Percentiles rank a stretch among this genome's conserved stretches.
These are phyloP conservation scores for Candida caryicola DNA, from an alignment of 805 yeast genomes.

Conservation along the genomic window DNA sequence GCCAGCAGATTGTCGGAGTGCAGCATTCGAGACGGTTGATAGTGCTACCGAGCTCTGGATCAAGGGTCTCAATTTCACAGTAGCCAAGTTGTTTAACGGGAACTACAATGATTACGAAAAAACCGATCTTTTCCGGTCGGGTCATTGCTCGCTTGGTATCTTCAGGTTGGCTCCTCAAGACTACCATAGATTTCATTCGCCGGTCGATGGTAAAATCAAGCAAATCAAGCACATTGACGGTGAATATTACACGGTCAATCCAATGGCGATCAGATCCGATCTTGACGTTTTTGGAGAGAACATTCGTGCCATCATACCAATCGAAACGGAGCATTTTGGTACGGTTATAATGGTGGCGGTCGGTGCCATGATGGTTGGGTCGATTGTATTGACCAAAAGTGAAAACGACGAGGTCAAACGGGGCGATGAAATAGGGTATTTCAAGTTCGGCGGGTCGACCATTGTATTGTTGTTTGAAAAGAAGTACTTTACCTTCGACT, in stretches of 20 bases:
- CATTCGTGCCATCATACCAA: slow-evolving; percentile 72
- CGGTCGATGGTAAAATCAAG: slow-evolving; percentile 73
- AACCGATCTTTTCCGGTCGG: slow-evolving; percentile 30
- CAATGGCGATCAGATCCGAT: slow-evolving; percentile 90
- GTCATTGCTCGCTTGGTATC: slow-evolving; percentile 63
- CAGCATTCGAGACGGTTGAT: slow-evolving; percentile 58
- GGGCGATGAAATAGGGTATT: slow-evolving; percentile 88
- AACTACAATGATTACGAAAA: slow-evolving; percentile 42
- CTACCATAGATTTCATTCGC: slow-evolving; percentile 89
- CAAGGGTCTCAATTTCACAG: slow-evolving; percentile 74
- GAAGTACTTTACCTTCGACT: slow-evolving; percentile 56
- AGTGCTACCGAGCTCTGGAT: slow-evolving; percentile 81
- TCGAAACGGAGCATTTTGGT: slow-evolving; percentile 76
- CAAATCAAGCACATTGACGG: slow-evolving; percentile 73
- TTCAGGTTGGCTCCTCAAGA: slow-evolving; percentile 96
- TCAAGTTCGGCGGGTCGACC: slow-evolving; percentile 96
- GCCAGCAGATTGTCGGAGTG: slow-evolving; percentile 86
- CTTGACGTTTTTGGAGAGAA: slow-evolving; percentile 94
- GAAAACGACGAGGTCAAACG: slow-evolving; percentile 57
- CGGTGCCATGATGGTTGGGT: slow-evolving; percentile 99
- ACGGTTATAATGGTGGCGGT: slow-evolving; percentile 73
- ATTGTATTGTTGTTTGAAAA: slow-evolving; percentile 63
- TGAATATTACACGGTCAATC: slow-evolving; percentile 93
- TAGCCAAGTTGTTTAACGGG: slow-evolving; percentile 56
- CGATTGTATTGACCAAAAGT: slow-evolving; percentile 67